Evolutionary conservation across 73 alveolate species (phyloP).

Genomic region (Breviolum minutum): DNA sequence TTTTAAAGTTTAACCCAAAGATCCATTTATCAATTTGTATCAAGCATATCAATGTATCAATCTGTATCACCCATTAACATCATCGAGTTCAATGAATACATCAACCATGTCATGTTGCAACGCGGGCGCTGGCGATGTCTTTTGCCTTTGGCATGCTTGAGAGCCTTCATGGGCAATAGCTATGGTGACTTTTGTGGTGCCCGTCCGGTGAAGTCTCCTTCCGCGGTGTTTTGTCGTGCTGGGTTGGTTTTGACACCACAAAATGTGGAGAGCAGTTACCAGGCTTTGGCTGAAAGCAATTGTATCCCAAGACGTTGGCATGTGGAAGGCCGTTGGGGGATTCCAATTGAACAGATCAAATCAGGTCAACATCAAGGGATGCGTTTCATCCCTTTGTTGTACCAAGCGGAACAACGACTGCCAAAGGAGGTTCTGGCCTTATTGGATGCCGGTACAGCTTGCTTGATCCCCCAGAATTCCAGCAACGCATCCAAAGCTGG

Average conservation of each 20-base stretch:
- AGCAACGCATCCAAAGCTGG: not conserved
- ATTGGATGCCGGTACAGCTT: not conserved
- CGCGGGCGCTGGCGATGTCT: not conserved
- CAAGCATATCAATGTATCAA: too few species aligned
- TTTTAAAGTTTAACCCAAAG: not conserved
- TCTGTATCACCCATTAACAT: too few species aligned
- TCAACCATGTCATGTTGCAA: slow-evolving; percentile 31
- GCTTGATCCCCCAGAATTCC: not conserved
- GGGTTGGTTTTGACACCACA: slow-evolving; percentile 34
- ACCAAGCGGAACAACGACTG: not conserved
- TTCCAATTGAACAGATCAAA: slow-evolving; percentile 47
- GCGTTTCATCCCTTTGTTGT: slow-evolving; percentile 62
- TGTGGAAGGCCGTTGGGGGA: slow-evolving; percentile 70
- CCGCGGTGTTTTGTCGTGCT: not conserved
- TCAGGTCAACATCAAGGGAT: not conserved
- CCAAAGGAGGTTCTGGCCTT: not conserved
- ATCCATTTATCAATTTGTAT: too few species aligned
- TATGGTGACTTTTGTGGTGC: not conserved
- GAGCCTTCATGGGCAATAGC: slow-evolving; percentile 31
- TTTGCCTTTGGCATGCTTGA: not conserved
- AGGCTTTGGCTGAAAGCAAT: slow-evolving; percentile 26
- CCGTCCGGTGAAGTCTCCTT: not conserved
- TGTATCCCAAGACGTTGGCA: slow-evolving; percentile 66
- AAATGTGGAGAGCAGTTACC: not conserved
- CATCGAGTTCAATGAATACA: not conserved